Evolutionary conservation across 2,329 filamentous ascomycete genomes (phyloP).

Genomic region (Alternaria sp.): DNA sequence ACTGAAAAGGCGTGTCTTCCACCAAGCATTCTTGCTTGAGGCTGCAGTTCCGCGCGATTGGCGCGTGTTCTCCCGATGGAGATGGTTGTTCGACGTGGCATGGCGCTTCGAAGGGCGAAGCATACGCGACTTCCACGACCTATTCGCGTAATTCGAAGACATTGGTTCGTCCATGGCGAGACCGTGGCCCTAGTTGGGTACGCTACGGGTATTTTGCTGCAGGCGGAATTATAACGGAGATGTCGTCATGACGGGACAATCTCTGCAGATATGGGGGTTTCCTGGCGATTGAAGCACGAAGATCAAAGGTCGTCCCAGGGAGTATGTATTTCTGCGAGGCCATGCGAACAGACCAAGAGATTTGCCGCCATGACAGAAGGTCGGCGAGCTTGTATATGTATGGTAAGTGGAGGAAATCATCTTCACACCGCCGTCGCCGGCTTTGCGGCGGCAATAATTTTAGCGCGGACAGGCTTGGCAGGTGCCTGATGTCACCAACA

Average conservation of each 20-base stretch:
- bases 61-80: constrained; percentile 29
- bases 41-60: constrained; percentile 20
- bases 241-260: constrained; percentile 16
- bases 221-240: constrained; percentile 25
- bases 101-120: constrained; percentile 6
- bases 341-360: not conserved
- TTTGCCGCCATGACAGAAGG: not conserved
- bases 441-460: constrained; percentile 1
- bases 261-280: not conserved
- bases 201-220: constrained; percentile 27
- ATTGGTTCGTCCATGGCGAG: constrained; percentile 26
- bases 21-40: constrained; percentile 63
- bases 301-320: not conserved
- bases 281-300: not conserved
- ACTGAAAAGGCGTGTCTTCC: constrained; percentile 76
- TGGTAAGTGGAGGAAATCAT: not conserved
- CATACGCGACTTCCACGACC: constrained; percentile 32
- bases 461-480: not conserved
- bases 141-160: constrained; percentile 20
- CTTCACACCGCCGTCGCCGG: not conserved
- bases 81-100: constrained; percentile 3
- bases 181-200: constrained; percentile 28
- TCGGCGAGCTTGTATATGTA: not conserved
- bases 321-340: not conserved
- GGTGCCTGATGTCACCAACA: not conserved